Percentiles rank a stretch among this genome's conserved stretches.
Evolutionary conservation across 2,329 filamentous ascomycete genomes (phyloP).

Genomic region (Aspergillus vadensis): DNA sequence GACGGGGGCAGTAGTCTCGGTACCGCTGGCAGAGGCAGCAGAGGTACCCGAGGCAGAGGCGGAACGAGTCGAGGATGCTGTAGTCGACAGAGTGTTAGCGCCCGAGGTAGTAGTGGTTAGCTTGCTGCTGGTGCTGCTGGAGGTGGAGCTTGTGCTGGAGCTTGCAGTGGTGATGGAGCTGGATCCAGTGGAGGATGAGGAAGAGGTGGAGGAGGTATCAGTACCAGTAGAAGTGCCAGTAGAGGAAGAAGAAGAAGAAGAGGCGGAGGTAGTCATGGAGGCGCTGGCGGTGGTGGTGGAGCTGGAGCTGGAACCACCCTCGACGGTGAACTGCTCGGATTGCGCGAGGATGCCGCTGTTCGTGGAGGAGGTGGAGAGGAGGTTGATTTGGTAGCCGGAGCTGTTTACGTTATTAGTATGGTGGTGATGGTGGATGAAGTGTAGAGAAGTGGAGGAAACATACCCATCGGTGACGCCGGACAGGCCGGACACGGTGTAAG

Average conservation of each 20-base stretch:
- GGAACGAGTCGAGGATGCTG: background rate
- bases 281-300: constrained; percentile 16
- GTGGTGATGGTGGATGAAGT: background rate
- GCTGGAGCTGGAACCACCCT: constrained; percentile 18
- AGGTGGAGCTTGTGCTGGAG: background rate
- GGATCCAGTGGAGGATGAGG: constrained; percentile 7
- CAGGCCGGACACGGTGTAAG: constrained; percentile 38
- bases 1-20: background rate
- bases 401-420: constrained; percentile 18
- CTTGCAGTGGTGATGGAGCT: background rate
- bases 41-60: constrained; percentile 4
- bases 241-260: constrained; percentile 17
- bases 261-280: constrained; percentile 15
- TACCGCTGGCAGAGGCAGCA: constrained; percentile 9
- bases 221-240: constrained; percentile 12
- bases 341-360: constrained; percentile 48
- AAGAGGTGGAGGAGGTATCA: background rate
- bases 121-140: background rate
- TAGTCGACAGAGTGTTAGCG: constrained; percentile 12
- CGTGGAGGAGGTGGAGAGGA: constrained; percentile 33
- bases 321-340: constrained; percentile 39
- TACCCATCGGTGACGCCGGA: constrained; percentile 30
- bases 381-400: constrained; percentile 45
- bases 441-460: background rate
- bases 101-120: constrained; percentile 15